phyloP scores from a whole-genome alignment of 768 basidiomycete species.

The Mycena indigotica region DNA sequence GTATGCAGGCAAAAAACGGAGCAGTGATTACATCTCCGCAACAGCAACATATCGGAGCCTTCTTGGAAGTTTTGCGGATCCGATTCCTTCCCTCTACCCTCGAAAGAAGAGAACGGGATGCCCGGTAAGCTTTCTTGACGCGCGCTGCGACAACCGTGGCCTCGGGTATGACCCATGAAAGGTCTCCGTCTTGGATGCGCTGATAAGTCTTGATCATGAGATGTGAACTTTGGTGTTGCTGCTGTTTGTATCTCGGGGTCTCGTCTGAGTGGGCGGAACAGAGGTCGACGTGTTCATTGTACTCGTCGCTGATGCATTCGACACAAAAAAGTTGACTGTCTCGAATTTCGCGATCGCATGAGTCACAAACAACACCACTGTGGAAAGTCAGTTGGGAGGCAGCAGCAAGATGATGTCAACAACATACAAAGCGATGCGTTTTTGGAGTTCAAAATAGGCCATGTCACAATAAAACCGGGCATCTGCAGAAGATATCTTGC shows the following conservation, averaged over 20 bases:
- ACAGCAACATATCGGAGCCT: constrained; percentile 5
- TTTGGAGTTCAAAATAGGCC: constrained; percentile 5
- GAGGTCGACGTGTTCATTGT: neutral
- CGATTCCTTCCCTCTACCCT: constrained; percentile 1
- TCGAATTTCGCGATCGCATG: constrained; percentile 5
- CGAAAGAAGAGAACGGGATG: neutral
- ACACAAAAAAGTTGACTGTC: constrained; percentile 8
- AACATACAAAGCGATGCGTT: constrained; percentile 7
- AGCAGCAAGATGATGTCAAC: too few species aligned
- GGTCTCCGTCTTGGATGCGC: constrained; percentile 14
- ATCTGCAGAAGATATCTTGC: constrained; percentile 2
- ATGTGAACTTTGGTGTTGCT: constrained; percentile 9
- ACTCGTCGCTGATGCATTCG: constrained; percentile 17
- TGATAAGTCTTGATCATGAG: constrained; percentile 11
- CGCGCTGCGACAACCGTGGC: constrained; percentile 13
- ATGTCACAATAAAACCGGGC: constrained; percentile 12
- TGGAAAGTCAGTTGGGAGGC: neutral
- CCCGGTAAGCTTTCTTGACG: constrained; percentile 2
- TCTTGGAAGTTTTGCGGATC: neutral
- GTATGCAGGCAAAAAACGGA: constrained; percentile 17
- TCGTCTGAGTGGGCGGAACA: constrained; percentile 4
- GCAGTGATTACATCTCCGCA: constrained; percentile 3
- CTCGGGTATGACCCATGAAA: constrained; percentile 14
- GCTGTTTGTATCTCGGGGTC: constrained; percentile 1
- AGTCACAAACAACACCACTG: constrained; percentile 9